Percentiles rank a stretch among this genome's conserved stretches.
Conservation (phyloP, 148 eudicot genomes). For the Fallopia convolvulus region DNA sequence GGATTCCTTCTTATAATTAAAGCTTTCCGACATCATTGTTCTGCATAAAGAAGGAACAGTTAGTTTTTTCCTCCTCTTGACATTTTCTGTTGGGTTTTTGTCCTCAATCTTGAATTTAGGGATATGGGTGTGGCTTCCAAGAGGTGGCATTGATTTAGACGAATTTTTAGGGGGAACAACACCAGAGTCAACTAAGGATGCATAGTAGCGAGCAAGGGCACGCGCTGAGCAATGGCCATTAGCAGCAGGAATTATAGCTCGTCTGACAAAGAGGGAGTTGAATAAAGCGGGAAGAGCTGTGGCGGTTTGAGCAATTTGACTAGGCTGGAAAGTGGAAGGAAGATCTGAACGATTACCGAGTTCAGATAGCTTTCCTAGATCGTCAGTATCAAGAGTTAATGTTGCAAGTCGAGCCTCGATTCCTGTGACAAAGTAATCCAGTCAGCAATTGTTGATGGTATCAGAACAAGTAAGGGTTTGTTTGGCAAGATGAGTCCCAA, state of each 20-base stretch:
- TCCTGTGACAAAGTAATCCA: conserved; percentile 33
- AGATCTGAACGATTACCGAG: conserved; percentile 42
- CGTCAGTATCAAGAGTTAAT: conserved; percentile 62
- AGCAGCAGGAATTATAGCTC: conserved; percentile 92
- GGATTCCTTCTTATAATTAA: conserved; percentile 17
- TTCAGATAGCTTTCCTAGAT: conserved; percentile 45
- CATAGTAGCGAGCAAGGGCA: conserved; percentile 97
- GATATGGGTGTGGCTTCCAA: conserved; percentile 75
- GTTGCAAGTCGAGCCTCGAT: conserved; percentile 92
- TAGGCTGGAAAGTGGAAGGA: conserved; percentile 71
- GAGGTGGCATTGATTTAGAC: conserved; percentile 53
- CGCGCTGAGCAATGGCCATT: conserved; percentile 98
- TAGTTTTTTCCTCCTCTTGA: conserved; percentile 24
- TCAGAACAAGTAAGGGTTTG: background rate
- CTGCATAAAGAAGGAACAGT: conserved; percentile 26
- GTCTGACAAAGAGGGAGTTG: conserved; percentile 73
- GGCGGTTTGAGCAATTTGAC: conserved; percentile 38
- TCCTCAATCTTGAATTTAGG: conserved; percentile 50
- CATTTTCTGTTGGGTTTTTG: conserved; percentile 26
- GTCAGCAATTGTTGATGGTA: background rate
- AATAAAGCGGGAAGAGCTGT: conserved; percentile 56
- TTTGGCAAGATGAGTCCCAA: no score
- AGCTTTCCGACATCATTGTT: conserved; percentile 27
- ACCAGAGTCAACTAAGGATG: conserved; percentile 64
- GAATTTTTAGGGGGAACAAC: conserved; percentile 51